These are phyloP conservation scores for Venturia nashicola DNA, from an alignment of 2,329 filamentous ascomycete species.

Conservation along the genomic window DNA sequence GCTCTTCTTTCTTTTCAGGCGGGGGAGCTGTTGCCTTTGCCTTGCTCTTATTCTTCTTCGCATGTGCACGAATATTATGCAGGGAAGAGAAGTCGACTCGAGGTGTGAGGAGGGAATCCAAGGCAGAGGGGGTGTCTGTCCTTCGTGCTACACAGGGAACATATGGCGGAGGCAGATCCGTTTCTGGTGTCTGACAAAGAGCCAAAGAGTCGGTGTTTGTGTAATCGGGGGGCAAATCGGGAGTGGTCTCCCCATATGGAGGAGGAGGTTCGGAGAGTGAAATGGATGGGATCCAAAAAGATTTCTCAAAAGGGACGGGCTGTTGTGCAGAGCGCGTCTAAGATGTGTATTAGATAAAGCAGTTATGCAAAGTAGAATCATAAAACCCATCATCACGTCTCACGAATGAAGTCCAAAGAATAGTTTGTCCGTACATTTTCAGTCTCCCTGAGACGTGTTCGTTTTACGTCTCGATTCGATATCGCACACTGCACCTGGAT, in stretches of 20 bases:
- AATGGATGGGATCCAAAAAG: background rate
- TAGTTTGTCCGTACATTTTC: background rate
- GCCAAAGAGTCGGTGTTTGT: conserved; percentile 29
- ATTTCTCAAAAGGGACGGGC: background rate
- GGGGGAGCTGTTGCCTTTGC: conserved; percentile 26
- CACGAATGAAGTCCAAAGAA: background rate
- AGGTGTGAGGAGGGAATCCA: conserved; percentile 21
- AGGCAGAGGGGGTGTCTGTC: conserved; percentile 19
- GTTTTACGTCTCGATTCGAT: background rate
- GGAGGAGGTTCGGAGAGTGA: background rate
- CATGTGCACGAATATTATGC: conserved; percentile 38
- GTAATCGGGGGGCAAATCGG: conserved; percentile 33
- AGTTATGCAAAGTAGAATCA: background rate
- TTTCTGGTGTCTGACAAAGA: conserved; percentile 13
- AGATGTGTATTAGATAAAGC: background rate
- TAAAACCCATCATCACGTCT: background rate
- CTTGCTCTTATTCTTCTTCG: conserved; percentile 36
- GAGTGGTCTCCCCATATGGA: conserved; percentile 26
- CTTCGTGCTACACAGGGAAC: conserved; percentile 9
- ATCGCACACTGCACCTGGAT: conserved; percentile 3
- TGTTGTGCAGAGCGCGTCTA: background rate
- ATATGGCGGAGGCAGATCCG: conserved; percentile 16
- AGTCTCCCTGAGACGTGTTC: background rate
- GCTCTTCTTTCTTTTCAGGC: conserved; percentile 27
- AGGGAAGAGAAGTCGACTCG: conserved; percentile 46